Evolutionary conservation across 768 basidiomycete genomes (phyloP).

Genomic region (Lyophyllum semitale): DNA sequence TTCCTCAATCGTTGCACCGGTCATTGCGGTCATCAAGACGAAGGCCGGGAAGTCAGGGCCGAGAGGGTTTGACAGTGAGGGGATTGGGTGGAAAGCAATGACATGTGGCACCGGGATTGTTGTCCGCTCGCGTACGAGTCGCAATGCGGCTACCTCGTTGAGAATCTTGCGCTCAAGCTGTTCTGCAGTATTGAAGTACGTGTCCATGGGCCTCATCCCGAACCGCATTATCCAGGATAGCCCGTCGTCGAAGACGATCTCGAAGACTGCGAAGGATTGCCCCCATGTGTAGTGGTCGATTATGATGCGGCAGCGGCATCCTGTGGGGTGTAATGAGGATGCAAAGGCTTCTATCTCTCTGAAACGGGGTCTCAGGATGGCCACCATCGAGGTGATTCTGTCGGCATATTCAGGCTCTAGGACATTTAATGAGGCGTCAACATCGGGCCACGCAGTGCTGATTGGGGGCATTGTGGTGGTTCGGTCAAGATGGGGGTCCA

Average conservation of each 20-base stretch:
- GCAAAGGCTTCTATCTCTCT: conserved; percentile 32
- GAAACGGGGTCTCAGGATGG: conserved; percentile 34
- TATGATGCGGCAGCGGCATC: conserved; percentile 30
- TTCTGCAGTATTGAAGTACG: conserved; percentile 42
- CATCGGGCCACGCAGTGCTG: conserved; percentile 41
- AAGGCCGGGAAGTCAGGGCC: conserved; percentile 40
- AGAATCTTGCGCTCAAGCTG: conserved; percentile 45
- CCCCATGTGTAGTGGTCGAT: conserved; percentile 41
- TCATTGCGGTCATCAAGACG: conserved; percentile 42
- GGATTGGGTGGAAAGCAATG: conserved; percentile 36
- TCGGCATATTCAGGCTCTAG: conserved; percentile 35
- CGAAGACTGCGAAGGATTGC: conserved; percentile 41
- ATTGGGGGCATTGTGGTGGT: conserved; percentile 26
- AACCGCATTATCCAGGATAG: conserved; percentile 44
- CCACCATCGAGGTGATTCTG: conserved; percentile 37
- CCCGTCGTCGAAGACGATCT: conserved; percentile 30
- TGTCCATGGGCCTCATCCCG: conserved; percentile 41
- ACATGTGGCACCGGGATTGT: conserved; percentile 41
- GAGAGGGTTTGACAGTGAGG: conserved; percentile 35
- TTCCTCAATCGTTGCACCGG: conserved; percentile 42
- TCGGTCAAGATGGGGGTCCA: background rate
- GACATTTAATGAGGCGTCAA: conserved; percentile 33
- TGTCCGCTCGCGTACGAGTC: conserved; percentile 40
- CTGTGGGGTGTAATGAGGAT: conserved; percentile 33
- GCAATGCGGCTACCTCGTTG: conserved; percentile 45